Evolutionary conservation across 2,329 filamentous ascomycete species (phyloP), one percentile per base, ranked within the genome.

Genomic region (Diaporthe citrichinensis): DNA sequence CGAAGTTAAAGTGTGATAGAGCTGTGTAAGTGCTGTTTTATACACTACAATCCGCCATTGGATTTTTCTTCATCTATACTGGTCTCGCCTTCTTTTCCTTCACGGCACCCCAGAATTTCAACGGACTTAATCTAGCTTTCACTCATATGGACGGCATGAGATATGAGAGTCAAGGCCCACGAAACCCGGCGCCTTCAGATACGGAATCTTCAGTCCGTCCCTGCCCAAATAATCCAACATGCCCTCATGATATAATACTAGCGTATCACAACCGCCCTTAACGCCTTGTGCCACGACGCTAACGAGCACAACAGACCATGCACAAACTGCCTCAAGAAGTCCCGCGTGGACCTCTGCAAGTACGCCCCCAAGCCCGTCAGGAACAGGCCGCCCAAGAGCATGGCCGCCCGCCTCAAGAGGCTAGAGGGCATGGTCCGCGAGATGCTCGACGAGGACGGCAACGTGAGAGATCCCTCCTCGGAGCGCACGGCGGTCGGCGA

Each of bases 1-100:
- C 88, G 53, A 91, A 91, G 83, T 86, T 90, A 39, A 91, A 90
- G 78, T 91, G 89, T 80, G 88, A 91, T 79, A 87, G 90, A 68
- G 81, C 82, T 8, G 80, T 85, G 58, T 76, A 23, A 36, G 75
- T 71, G 23, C n/a, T 4, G 9, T 10, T 34, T 12, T 36, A 12
- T 31, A 46, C n/a, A 10, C 10, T 12, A 39, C 25, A 25, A 46
- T 9, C 39, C 15, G 25, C 15, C 44, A 4, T 3, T 34, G 2
- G 17, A 23, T 25, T 20, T 20, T n/a, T 28, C 6, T 25, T 41
- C 3, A 31, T 55, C 15, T 17, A 17, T 20, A 7, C 39, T 5
- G 4, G 12, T 23, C 12, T 23, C 8, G 23, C 5, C 41, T 36
- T 39, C 23, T 12, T 61, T 9, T 62, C 10, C 28, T 57, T 34